Evolutionary conservation across 2,329 filamentous ascomycete species (phyloP), one percentile per base, ranked within the genome.

Genomic region (Stachybotrys chlorohalonatus): DNA sequence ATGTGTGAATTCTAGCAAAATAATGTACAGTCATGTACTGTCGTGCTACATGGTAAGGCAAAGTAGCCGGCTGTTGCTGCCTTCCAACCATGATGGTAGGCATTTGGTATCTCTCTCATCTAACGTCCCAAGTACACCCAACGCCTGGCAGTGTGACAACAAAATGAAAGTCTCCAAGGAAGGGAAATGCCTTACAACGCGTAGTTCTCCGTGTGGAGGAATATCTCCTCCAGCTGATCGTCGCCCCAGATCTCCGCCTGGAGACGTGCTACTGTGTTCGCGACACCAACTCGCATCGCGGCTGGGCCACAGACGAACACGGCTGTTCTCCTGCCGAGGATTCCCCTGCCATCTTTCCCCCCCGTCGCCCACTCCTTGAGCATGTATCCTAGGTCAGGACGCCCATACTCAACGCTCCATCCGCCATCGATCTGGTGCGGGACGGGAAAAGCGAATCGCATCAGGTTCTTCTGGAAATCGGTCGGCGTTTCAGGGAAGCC

Each of bases 191-290:
- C 52, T 46, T 62, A 96, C 58, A 96, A 77, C 52, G 91, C 89
- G 74, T 96, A 96, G 69, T 96, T 96, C 77, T 97, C 93, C 4
- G 92, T 89, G 74, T 96, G 93, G 68, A 96, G 71, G 69, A 92
- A 96, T 54, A 97, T 88, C 79, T 96, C 93, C 66, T 96, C 92
- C 50, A 87, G 81, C 62, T 81, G 80, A 39, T 85, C 82, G 62
- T 90, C 86, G 6, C 81, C 84, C 87, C 90, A 91, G 52, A 97
- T 91, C 69, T 86, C 83, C 31, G 82, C 82, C 77, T 97, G 93
- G 63, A 96, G 73, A 55, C 81, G 75, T 3, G 93, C 93, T 30
- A 96, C 90, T 0, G 89, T 88, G 60, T 84, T 89, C n/a, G 89
- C 86, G 15, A 96, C 92, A 61, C 91, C 90, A 11, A 92, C 84